Base-by-base conservation (phyloP, 148 eudicot genomes). In the Simmondsia chinensis region DNA sequence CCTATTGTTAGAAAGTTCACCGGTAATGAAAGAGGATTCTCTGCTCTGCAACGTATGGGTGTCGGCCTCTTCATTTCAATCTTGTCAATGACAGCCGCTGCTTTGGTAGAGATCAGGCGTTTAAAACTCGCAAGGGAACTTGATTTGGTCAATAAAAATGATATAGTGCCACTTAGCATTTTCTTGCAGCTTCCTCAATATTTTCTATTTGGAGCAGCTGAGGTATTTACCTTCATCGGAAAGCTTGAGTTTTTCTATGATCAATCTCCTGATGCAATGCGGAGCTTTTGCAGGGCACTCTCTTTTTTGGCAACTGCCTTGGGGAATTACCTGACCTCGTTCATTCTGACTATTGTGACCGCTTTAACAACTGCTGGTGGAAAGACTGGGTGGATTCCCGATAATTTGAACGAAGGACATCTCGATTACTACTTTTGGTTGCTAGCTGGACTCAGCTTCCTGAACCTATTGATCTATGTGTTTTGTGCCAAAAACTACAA, bases 111-210 rank as follows among this genome's bases (percentile, higher is more conserved):
- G 60, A 43, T 69, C 26, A 42, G 28, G 19, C 71, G 61, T 6
- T 24, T 66, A 22, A 43, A 59, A 4, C 23, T 66, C 8, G 71
- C 61, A 13, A 43, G 49, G 25, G 56, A 66, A 32, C 50, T 58
- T 0, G 45, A 36, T 26, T 47, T 59, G 36, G 46, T 59, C 2
- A 54, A 59, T 18, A 12, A 59, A 13, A 32, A 35, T 4, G 59
- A 25, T 16, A 16, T 50, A 0, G 55, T 47, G 25, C 64, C 64
- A 38, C 53, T 65, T 19, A 66, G 54, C n/a, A 69, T 84, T 9
- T 69, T 84, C 36, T 84, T 88, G 94, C 94, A 76, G 45, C 68
- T 80, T 28, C 88, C 94, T 0, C 94, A 80, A 24, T 84, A 65
- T 46, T 71, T 76, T 36, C 18, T 84, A 12, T 59, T 84, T n/a